Evolutionary conservation across 1,284 basidiomycete species (phyloP).

Genomic region (Cryptococcus sp.): DNA sequence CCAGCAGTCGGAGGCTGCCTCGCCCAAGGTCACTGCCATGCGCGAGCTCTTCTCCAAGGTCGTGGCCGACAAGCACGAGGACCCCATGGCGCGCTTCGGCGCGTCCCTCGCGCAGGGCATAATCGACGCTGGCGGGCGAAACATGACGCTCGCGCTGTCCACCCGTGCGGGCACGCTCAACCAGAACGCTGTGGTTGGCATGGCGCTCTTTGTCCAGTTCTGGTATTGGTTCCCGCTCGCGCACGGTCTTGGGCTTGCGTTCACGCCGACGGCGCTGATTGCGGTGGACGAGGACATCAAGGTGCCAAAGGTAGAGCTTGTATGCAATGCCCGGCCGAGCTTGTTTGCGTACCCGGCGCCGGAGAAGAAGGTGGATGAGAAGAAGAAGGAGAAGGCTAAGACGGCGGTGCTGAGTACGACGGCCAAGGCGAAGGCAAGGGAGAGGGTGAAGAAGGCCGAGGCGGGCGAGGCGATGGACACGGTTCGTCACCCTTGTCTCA

Average conservation of each 20-base stretch:
- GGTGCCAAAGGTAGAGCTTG: constrained; percentile 85
- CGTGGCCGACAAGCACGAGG: constrained; percentile 90
- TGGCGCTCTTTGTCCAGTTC: constrained; percentile 94
- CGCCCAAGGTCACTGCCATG: constrained; percentile 71
- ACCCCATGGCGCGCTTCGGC: constrained; percentile 94
- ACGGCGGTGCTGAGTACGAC: constrained; percentile 93
- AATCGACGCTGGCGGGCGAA: constrained; percentile 92
- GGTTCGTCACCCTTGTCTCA: constrained; percentile 55
- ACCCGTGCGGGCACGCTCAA: constrained; percentile 83
- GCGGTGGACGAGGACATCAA: constrained; percentile 79
- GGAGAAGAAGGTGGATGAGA: constrained; percentile 83
- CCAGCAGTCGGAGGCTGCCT: constrained; percentile 85
- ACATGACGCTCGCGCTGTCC: constrained; percentile 87
- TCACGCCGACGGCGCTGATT: constrained; percentile 90
- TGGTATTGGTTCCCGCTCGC: constrained; percentile 99
- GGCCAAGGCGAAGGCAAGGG: constrained; percentile 85
- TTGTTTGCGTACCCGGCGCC: constrained; percentile 83
- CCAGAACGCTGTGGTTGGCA: constrained; percentile 88
- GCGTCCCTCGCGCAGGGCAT: constrained; percentile 90
- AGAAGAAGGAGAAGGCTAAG: constrained; percentile 81
- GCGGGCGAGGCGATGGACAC: constrained; percentile 71
- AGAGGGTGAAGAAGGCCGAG: constrained; percentile 71
- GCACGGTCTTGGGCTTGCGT: constrained; percentile 86
- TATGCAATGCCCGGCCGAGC: constrained; percentile 80
- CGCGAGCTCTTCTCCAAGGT: constrained; percentile 83